Evolutionary conservation across 768 basidiomycete genomes (phyloP), one percentile per base, ranked within the genome.

Genomic region (Tricholoma hemisulphureum): DNA sequence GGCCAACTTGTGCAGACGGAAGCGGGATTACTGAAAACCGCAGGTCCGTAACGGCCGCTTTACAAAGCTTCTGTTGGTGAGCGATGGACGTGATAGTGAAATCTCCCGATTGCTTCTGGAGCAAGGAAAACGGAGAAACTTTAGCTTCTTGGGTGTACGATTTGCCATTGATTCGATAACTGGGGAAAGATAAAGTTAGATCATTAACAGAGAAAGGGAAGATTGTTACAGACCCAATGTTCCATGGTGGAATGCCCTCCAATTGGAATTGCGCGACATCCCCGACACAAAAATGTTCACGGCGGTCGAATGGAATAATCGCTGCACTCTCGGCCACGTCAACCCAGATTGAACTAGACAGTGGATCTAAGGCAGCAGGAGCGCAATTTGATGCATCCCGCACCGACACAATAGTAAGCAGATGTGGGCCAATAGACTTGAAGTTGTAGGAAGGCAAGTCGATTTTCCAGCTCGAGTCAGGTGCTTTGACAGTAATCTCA

Each of bases 281-380:
- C 8, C 95, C 96, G 2, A 92, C 89, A 72, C 97, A 99, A 59
- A 90, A 87, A 66, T 98, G 88, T 63, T 80, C 80, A 56, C 85
- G 80, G 56, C 87, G 77, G 64, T 90, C 89, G 63, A 94, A 84
- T 5, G 96, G 89, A 46, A 93, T 81, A 55, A 99, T 94, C 11
- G 92, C 86, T 8, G 97, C 97, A 1, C 93, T 93, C 72, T 99
- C 97, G 2, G 94, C 92, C n/a, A 98, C 94, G 63, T 98, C 93
- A 11, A 95, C 83, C 88, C 88, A 90, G 35, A 91, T 80, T 16
- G 84, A 83, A 53, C 83, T 80, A 29, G 73, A 73, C 32, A 82
- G 69, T 2, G 85, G 84, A 58, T 91, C 84, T 13, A 88, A 76
- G 32, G 81, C 76, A 13, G 85, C 82, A 56, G 93, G 88, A 51